A percentile compares a stretch with the other conserved stretches of the same genome.
phyloP scores from a whole-genome alignment of 371 early-diverging fungal genomes.

The Thermomucor indicae-seudaticae region DNA sequence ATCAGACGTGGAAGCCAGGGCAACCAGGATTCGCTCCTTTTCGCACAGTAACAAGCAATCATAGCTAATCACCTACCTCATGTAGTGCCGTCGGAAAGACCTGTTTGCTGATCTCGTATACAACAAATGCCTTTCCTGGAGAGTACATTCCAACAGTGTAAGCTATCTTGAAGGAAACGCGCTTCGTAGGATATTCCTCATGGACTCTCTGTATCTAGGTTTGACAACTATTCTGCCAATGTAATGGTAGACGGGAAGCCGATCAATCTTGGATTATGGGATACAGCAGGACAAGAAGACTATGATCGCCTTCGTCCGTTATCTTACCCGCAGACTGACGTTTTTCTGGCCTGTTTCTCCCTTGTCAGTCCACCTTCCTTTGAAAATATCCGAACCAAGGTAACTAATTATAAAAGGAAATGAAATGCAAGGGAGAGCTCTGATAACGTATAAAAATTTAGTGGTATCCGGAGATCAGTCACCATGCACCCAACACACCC shows the following conservation, averaged over 20 bases:
- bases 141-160: constrained; percentile 77
- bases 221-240: constrained; percentile 82
- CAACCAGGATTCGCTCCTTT: no score
- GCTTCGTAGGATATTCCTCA: no score
- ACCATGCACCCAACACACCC: constrained; percentile 94
- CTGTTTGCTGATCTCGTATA: constrained; percentile 73
- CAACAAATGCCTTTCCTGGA: constrained; percentile 79
- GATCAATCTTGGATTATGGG: constrained; percentile 85
- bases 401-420: no score
- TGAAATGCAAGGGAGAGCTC: no score
- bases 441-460: no score
- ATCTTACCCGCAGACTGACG: constrained; percentile 87
- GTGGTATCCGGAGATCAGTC: constrained; percentile 96
- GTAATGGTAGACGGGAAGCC: constrained; percentile 80
- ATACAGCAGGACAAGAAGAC: constrained; percentile 99
- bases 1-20: no score
- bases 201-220: constrained; percentile 24
- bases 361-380: constrained; percentile 71
- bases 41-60: no score
- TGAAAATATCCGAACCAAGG: constrained; percentile 76
- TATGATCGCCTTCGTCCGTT: constrained; percentile 95
- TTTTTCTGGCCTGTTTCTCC: constrained; percentile 85
- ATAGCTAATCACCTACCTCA: not conserved
- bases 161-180: no score
- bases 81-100: constrained; percentile 78